Evolutionary conservation across 2,329 filamentous ascomycete genomes (phyloP).

Genomic region (Colletotrichum australisinense): DNA sequence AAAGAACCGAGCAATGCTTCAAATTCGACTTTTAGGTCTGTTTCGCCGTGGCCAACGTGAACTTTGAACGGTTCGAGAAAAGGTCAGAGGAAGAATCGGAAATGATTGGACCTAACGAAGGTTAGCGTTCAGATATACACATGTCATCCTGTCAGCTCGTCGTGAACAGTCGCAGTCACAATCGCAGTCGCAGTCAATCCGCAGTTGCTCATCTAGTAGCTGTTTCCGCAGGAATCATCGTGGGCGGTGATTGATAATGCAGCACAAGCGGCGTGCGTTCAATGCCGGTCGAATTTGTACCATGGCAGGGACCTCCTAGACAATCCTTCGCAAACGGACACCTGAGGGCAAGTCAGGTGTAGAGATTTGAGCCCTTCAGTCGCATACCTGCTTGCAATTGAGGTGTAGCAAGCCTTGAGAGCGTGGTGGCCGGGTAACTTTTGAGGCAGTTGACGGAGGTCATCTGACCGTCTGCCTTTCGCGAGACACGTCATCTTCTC

Average conservation of each 20-base stretch:
- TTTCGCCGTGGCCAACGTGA: conserved; percentile 32
- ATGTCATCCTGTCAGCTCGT: background rate
- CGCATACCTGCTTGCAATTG: background rate
- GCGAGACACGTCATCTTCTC: background rate
- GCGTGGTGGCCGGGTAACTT: no score
- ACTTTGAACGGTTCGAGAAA: conserved; percentile 47
- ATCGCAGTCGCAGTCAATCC: conserved; percentile 5
- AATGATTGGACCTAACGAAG: conserved; percentile 19
- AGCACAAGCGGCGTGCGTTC: background rate
- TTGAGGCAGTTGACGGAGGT: background rate
- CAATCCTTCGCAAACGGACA: no score
- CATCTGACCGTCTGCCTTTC: background rate
- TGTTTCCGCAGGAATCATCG: background rate
- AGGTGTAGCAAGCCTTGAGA: background rate
- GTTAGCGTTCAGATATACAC: conserved; percentile 6
- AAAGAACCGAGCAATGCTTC: conserved; percentile 36
- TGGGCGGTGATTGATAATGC: background rate
- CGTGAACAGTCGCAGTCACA: background rate
- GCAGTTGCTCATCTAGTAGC: background rate
- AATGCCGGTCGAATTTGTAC: background rate
- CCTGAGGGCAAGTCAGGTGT: no score
- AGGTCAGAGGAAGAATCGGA: conserved; percentile 34
- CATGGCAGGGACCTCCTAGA: no score
- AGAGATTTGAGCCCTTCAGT: background rate
- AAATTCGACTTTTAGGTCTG: conserved; percentile 35